Evolutionary conservation across 192 early-diverging fungal species (phyloP), one percentile per base, ranked within the genome.

Genomic region (Umbelopsis sp.): DNA sequence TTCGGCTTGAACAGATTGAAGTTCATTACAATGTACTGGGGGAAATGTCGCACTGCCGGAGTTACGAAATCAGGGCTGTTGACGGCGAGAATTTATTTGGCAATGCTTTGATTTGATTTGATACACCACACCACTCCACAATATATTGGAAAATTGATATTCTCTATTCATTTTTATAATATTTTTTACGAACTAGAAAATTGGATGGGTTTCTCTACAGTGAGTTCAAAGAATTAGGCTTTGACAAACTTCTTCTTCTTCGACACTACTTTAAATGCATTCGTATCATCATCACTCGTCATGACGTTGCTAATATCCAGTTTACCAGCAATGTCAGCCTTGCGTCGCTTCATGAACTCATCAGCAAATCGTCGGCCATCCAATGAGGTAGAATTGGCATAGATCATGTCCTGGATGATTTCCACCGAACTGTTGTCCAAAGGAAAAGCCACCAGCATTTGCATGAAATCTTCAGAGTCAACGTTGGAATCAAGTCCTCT

Each of bases 1-100:
- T 91, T 93, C 65, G 88, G 68, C 74, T 93, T 94, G 83, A 94
- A 94, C 45, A 93, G 70, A 37, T 78, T 78, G 78, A 92, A 92
- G 61, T 82, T 87, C 90, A 92, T 92, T 25, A n/a, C 41, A 44
- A 11, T 52, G 20, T 35, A 22, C 23, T 37, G 37, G 44, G 30
- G 50, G 22, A 47, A 72, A 47, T 46, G 46, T 27, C 20, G 52
- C 11, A 33, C 15, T 49, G 41, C 37, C 25, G 64, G 49, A 35
- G 69, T 47, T 33, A 35, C 16, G 23, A 35, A 44, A 46, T 23
- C 47, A 11, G 30, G n/a, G 15, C 23, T 12, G 22, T 68, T 46
- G 25, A 68, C 66, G 46, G 4, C 27, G 27, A 30, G 49, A 23
- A 25, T 52, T 23, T 52, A 23, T 52, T 6, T 41, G 37, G 37